Evolutionary conservation across 2,329 filamentous ascomycete genomes (phyloP), one percentile per base, ranked within the genome.

Genomic region (Trichocomaceae sp.): DNA sequence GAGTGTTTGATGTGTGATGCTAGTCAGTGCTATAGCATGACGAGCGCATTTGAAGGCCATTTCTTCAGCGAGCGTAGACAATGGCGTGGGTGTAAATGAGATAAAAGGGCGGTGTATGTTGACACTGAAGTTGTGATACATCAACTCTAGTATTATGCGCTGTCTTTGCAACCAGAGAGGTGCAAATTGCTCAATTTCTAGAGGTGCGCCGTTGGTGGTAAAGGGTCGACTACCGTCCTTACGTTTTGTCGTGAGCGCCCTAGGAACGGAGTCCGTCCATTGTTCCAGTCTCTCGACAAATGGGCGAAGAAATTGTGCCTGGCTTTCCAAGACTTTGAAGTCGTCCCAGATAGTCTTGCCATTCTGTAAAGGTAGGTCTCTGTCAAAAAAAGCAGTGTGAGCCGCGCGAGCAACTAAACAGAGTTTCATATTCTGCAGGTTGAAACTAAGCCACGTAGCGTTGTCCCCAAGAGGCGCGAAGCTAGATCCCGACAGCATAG

Each of bases 151-250:
- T 13, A 73, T 64, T 0, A 77, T 49, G 1, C 73, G 72, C 54
- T 77, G 73, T 3, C 70, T 69, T 48, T 75, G 73, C 2, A 76
- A 59, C 73, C 73, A 76, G 2, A 64, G 52, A 1, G 73, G 73
- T 0, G 69, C 65, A 33, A 69, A 71, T 33, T 59, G 62, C 47
- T 75, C 71, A 15, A 74, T 59, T 8, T 66, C 59, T 1, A 75
- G 58, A 0, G 58, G 41, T 1, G 72, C 69, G 5, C 61, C 59
- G 48, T 76, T 72, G 1, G 68, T 71, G 1, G 74, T 75, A 51
- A 75, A 69, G 1, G 72, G 64, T 1, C 50, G 55, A 0, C 69
- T 64, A 6, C 61, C 62, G 10, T 67, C 60, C 37, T 68, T 61
- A 13, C 74, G 69, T 15, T 62, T 63, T 6, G 65, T 70, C 47